Evolutionary conservation across 2,329 filamentous ascomycete genomes (phyloP), one percentile per base, ranked within the genome.

Genomic region (Plectosphaerella sp.): DNA sequence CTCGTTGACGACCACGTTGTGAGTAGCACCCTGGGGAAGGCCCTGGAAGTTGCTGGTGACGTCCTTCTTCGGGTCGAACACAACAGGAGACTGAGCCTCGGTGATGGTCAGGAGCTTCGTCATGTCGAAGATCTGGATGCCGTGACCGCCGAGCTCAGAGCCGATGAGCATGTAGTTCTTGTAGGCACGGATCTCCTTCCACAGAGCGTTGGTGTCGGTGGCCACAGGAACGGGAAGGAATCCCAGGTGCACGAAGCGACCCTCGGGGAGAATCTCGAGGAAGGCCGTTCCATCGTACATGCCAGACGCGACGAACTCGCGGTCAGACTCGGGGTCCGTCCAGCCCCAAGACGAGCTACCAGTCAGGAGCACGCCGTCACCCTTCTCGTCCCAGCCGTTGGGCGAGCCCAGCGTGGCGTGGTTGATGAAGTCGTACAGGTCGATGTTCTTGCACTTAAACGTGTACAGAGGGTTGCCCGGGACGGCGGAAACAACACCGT

Each of bases 41-140:
- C 52, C 55, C 22, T 53, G 52, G 56, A 62, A 69, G 47, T 60
- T 61, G 1, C 61, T 61, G 0, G 63, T 63, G 11, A 68, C 53
- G 43, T 67, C 66, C 20, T 58, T 54, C 14, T 59, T 50, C 18
- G 58, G 60, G 53, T 51, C 57, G 48, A 67, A 68, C 3, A 53
- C 56, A 58, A 58, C 59, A 47, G 59, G 67, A 12, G 62, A 66
- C 7, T 51, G 48, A 10, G 68, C 59, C 0, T 71, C 66, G 54
- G 74, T 65, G 42, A 79, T 59, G 10, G 64, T 63, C 33, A 74
- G 61, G 18, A 79, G 69, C 66, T 76, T 82, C 57, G 69, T 77
- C 77, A 83, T 73, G 60, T 85, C 81, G 55, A 85, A 85, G 61
- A 84, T 77, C 62, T 85, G 82, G 36, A 85, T 72, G 33, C 78